Evolutionary conservation across 139 green algal genomes (phyloP), one percentile per base, ranked within the genome.

Genomic region (Desmodesmus armatus): DNA sequence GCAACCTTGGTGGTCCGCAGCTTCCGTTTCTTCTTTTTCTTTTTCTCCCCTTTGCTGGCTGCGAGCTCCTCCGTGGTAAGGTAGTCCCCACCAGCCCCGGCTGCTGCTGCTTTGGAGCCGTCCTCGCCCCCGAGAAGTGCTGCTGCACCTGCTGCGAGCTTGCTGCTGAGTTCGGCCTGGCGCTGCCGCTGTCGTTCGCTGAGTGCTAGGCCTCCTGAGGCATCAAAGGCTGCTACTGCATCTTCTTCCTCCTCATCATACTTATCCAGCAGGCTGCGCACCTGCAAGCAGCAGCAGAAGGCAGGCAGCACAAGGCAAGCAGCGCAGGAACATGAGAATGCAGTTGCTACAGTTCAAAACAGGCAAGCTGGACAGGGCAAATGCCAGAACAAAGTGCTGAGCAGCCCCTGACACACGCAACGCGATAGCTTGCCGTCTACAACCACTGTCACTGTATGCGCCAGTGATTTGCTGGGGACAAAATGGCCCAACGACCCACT

Each of bases 211-310:
- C 60, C 37, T 0, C 89, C 89, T 0, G 51, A 66, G 5, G 85
- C 87, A 1, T 91, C 93, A 25, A 98, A 84, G 29, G 87, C 77
- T 81, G 92, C 78, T 62, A 86, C 86, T 23, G 90, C 90, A 53
- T 94, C 91, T 66, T 94, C 94, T 71, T 96, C 93, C 87, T 95
- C 91, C 62, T 98, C 94, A 87, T 98, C 95, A 82, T 98, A 98
- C 91, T 98, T 96, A 66, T 94, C 88, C 80, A 98, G 89, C 85
- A 98, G 73, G 13, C 72, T 76, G 0, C 91, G 82, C 53, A 83
- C n/a, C n/a, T n/a, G n/a, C n/a, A n/a, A n/a, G n/a, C n/a, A n/a
- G n/a, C n/a, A n/a, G n/a, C n/a, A n/a, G n/a, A n/a, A n/a, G n/a
- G n/a, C n/a, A n/a, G n/a, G n/a, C n/a, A n/a, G n/a, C n/a, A n/a